Conservation (phyloP, 1,284 basidiomycete genomes). For the Cutaneotrichosporon sp. region DNA sequence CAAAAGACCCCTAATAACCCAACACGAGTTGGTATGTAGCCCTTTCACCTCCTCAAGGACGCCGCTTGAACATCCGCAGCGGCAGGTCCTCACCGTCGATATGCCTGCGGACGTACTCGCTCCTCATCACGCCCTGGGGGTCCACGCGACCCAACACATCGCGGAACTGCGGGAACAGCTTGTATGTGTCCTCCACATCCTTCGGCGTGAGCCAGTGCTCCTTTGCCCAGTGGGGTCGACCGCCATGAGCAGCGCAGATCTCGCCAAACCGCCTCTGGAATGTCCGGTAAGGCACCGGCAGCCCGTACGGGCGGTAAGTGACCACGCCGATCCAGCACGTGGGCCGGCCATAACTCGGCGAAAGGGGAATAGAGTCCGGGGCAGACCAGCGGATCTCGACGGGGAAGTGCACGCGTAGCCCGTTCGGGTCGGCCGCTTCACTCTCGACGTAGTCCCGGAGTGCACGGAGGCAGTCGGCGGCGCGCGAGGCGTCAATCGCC, state of each 20-base stretch:
- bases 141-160: conserved; percentile 67
- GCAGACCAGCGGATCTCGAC: conserved; percentile 89
- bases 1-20: no score
- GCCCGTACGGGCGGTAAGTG: conserved; percentile 88
- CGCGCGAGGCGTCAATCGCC: conserved; percentile 58
- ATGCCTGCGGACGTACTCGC: conserved; percentile 54
- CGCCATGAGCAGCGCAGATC: conserved; percentile 67
- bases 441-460: conserved; percentile 68
- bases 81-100: conserved; percentile 49
- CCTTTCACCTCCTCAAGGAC: conserved; percentile 4
- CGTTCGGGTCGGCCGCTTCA: conserved; percentile 63
- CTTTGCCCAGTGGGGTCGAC: conserved; percentile 97
- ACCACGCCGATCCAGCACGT: conserved; percentile 96
- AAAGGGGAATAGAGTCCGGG: conserved; percentile 88
- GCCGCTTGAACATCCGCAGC: conserved; percentile 38
- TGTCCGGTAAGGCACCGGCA: conserved; percentile 76
- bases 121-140: conserved; percentile 67
- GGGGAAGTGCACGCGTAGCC: conserved; percentile 83
- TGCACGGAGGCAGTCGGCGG: conserved; percentile 65
- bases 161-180: conserved; percentile 76
- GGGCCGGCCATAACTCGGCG: conserved; percentile 71
- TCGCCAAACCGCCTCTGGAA: conserved; percentile 76
- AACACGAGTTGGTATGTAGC: no score
- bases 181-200: conserved; percentile 66
- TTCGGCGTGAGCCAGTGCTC: conserved; percentile 71